phyloP scores from a whole-genome alignment of 305 asterid genomes.

The Fraxinus paxiana region DNA sequence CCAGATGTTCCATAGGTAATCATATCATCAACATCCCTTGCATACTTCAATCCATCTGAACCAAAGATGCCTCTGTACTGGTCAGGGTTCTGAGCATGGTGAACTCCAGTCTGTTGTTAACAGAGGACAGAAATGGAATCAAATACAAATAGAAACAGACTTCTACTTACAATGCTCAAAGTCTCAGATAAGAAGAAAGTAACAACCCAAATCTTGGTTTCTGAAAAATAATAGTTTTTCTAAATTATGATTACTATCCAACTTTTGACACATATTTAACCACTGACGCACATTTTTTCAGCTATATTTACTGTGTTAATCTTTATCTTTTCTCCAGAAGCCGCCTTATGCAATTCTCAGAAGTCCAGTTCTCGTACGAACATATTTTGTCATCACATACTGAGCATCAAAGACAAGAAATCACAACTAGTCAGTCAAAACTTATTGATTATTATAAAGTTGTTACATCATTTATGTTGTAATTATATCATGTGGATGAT shows the following conservation, averaged over 20 bases:
- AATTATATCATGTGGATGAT: background rate
- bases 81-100: conserved; percentile 75
- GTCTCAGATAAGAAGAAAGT: background rate
- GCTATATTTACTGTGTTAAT: background rate
- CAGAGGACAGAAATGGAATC: conserved; percentile 1
- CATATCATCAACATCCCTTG: conserved; percentile 74
- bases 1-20: conserved; percentile 81
- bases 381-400: background rate
- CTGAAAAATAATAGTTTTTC: background rate
- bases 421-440: background rate
- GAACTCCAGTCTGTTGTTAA: conserved; percentile 67
- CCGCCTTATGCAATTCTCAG: background rate
- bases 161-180: background rate
- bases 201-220: background rate
- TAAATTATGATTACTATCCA: background rate
- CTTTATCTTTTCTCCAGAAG: background rate
- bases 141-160: background rate
- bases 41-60: conserved; percentile 69
- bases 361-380: background rate
- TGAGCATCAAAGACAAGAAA: background rate
- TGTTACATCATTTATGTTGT: background rate
- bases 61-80: conserved; percentile 79
- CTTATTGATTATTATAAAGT: background rate
- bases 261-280: background rate
- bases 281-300: background rate